Percentiles rank a stretch among this genome's conserved stretches.
phyloP scores from a whole-genome alignment of 495 filamentous ascomycete species.

The Penicillium lividum region DNA sequence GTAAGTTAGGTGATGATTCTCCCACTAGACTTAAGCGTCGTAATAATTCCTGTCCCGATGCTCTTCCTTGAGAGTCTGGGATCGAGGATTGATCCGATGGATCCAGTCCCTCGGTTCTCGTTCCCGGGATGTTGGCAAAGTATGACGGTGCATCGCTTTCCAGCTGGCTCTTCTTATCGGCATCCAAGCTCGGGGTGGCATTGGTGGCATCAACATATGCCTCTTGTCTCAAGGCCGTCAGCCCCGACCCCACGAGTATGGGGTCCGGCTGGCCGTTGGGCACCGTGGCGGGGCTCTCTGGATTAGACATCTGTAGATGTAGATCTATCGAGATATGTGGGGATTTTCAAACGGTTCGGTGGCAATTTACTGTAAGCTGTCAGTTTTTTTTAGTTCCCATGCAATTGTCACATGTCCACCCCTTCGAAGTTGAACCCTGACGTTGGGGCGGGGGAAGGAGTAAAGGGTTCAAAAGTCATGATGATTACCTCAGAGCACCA shows the following conservation, averaged over 20 bases:
- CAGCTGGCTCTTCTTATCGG: conserved; percentile 22
- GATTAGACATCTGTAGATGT: conserved; percentile 34
- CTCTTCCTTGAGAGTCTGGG: conserved; percentile 43
- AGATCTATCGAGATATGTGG: conserved; percentile 3
- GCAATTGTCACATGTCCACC: conserved; percentile 21
- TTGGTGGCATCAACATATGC: conserved; percentile 31
- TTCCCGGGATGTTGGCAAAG: conserved; percentile 35
- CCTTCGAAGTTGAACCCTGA: conserved; percentile 8
- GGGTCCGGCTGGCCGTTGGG: conserved; percentile 39
- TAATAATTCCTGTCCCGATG: conserved; percentile 61
- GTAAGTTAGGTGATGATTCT: conserved; percentile 39
- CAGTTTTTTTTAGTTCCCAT: conserved; percentile 5
- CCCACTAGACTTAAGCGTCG: conserved; percentile 60
- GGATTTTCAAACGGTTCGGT: not conserved
- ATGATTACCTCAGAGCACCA: conserved; percentile 9
- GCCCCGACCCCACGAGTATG: conserved; percentile 36
- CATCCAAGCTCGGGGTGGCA: conserved; percentile 29
- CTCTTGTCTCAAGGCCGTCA: conserved; percentile 35
- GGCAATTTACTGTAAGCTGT: conserved; percentile 14
- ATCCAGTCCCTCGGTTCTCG: conserved; percentile 17
- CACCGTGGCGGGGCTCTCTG: conserved; percentile 28
- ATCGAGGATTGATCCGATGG: conserved; percentile 29
- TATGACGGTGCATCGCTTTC: conserved; percentile 30
- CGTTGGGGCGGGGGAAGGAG: not conserved
- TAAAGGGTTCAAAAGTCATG: not conserved